These are phyloP conservation scores for Solanum aculeatissimum DNA, from an alignment of 305 asterid genomes.

Conservation along the genomic window DNA sequence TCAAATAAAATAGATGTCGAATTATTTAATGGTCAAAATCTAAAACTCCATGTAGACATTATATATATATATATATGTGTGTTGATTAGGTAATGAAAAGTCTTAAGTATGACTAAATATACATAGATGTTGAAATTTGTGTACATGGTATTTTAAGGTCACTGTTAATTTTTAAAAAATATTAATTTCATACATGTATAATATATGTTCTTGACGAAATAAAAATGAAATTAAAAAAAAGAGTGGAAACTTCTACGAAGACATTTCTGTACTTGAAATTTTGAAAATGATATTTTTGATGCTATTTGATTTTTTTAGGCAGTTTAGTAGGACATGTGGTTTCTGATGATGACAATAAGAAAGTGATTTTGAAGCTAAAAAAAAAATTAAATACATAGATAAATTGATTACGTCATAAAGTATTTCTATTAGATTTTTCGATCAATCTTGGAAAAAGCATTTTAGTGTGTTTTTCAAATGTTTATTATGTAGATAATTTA, in stretches of 20 bases:
- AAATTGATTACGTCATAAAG: background rate
- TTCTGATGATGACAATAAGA: background rate
- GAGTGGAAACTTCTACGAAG: background rate
- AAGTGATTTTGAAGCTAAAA: background rate
- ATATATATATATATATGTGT: background rate
- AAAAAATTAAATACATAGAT: background rate
- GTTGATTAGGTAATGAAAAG: background rate
- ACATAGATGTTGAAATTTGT: background rate
- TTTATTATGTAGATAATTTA: fast-evolving
- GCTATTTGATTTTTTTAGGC: background rate
- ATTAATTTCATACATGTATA: background rate
- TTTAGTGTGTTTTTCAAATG: background rate
- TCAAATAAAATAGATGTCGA: background rate
- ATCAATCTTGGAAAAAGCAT: background rate
- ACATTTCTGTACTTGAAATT: background rate
- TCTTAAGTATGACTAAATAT: background rate
- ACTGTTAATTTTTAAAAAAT: background rate
- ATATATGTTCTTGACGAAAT: background rate
- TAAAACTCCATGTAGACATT: background rate
- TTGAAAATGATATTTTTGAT: background rate
- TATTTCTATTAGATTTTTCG: background rate
- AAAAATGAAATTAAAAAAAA: background rate
- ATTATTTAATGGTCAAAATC: background rate
- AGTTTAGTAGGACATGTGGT: background rate
- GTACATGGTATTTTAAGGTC: background rate